phyloP scores from a whole-genome alignment of 768 basidiomycete genomes.

The Tulasnella sp. region DNA sequence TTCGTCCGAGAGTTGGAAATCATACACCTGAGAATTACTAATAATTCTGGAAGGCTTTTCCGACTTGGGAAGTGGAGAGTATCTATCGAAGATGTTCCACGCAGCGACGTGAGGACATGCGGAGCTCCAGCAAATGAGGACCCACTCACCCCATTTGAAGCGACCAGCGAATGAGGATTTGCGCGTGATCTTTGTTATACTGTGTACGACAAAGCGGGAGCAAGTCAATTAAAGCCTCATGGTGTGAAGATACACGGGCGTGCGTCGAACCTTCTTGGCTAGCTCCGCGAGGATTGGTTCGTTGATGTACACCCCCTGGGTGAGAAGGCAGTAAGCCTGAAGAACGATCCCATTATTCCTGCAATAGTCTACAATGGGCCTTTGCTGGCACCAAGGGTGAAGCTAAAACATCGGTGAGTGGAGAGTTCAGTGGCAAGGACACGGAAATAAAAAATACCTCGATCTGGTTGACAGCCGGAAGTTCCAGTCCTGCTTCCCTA shows the following conservation, averaged over 20 bases:
- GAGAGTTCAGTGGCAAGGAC: neutral
- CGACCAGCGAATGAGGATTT: constrained; percentile 69
- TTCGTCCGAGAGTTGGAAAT: constrained; percentile 49
- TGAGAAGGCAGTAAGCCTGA: constrained; percentile 77
- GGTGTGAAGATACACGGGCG: constrained; percentile 5
- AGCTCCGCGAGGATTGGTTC: constrained; percentile 58
- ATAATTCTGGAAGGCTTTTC: constrained; percentile 47
- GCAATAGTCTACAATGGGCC: constrained; percentile 77
- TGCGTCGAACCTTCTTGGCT: constrained; percentile 54
- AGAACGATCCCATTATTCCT: constrained; percentile 60
- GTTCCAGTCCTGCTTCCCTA: constrained; percentile 58
- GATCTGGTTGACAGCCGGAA: constrained; percentile 79
- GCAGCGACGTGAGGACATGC: constrained; percentile 41
- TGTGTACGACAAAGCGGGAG: constrained; percentile 49
- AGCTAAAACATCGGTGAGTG: constrained; percentile 51
- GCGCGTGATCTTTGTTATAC: constrained; percentile 51
- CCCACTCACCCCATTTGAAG: constrained; percentile 62
- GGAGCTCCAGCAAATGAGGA: neutral
- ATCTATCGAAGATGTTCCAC: constrained; percentile 42
- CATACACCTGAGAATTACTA: constrained; percentile 51
- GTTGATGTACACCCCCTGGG: constrained; percentile 56
- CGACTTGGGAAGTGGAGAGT: constrained; percentile 53
- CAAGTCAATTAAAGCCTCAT: constrained; percentile 19
- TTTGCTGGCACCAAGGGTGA: constrained; percentile 81
- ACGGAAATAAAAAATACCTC: constrained; percentile 54